These are phyloP conservation scores for Paramecium tetraurelia DNA, from an alignment of 73 alveolate species.

Conservation along the genomic window DNA sequence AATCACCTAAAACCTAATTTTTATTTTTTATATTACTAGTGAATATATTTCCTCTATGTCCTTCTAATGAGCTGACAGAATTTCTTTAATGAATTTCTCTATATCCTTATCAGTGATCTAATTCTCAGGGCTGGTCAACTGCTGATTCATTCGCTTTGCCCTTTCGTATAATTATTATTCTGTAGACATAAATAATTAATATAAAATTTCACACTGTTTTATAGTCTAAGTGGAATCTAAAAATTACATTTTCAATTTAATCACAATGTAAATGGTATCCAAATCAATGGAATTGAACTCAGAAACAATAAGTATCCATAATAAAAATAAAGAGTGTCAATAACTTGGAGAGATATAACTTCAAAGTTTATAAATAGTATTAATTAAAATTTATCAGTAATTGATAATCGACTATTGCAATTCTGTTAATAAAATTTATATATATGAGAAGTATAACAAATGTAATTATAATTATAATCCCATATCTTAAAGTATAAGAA, in stretches of 20 bases:
- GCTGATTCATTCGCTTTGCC: neutral
- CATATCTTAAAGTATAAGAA: neutral
- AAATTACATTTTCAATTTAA: neutral
- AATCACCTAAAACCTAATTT: neutral
- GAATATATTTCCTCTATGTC: neutral
- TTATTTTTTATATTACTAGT: neutral
- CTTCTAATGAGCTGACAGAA: neutral
- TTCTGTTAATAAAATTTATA: too few relatives aligned
- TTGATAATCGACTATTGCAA: too few relatives aligned
- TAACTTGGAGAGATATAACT: too few relatives aligned
- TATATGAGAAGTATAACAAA: too few relatives aligned
- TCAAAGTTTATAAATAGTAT: too few relatives aligned
- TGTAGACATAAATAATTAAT: neutral
- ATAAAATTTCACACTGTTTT: neutral
- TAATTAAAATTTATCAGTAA: too few relatives aligned
- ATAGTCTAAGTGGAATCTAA: neutral
- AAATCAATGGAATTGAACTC: too few relatives aligned
- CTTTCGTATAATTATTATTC: neutral
- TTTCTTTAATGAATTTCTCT: neutral
- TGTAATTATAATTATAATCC: too few relatives aligned
- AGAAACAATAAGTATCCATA: too few relatives aligned
- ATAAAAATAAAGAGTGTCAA: too few relatives aligned
- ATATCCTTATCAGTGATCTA: neutral
- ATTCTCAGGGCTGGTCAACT: neutral
- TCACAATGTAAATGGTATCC: neutral